Evolutionary conservation across 257 asterid species (phyloP).

Genomic region (Gynochthodes officinalis): DNA sequence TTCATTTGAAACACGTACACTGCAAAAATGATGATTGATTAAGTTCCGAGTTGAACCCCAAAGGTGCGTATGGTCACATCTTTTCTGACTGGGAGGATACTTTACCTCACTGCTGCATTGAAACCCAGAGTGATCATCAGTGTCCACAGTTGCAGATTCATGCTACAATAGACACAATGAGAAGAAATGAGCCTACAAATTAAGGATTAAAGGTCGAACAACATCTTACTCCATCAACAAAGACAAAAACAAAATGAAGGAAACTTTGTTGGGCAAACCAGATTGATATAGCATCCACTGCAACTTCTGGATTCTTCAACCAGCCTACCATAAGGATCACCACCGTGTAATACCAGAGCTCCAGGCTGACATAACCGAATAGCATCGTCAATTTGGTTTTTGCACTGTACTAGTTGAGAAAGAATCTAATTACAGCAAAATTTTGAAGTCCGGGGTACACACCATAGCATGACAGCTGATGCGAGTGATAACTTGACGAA

Average conservation of each 20-base stretch:
- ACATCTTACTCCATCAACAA: too few relatives aligned
- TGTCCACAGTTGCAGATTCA: constrained; percentile 71
- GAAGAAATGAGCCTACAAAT: not conserved
- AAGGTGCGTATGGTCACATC: not conserved
- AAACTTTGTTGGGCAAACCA: constrained; percentile 42
- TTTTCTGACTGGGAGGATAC: not conserved
- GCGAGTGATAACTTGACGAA: constrained; percentile 77
- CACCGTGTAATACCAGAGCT: constrained; percentile 69
- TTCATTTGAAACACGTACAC: constrained; percentile 78
- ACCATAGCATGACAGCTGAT: constrained; percentile 91
- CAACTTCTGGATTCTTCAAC: constrained; percentile 69
- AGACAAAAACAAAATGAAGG: not conserved
- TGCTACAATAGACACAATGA: constrained; percentile 37
- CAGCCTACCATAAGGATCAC: constrained; percentile 82
- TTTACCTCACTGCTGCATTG: constrained; percentile 85
- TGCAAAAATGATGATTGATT: constrained; percentile 23
- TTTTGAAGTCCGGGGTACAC: constrained; percentile 18
- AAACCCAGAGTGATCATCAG: constrained; percentile 74
- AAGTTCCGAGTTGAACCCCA: not conserved
- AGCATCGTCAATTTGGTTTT: not conserved
- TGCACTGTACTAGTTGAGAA: too few relatives aligned
- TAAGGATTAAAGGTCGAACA: too few relatives aligned
- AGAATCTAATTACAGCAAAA: not conserved
- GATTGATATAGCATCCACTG: constrained; percentile 77
- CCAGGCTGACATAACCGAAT: constrained; percentile 51